Percentiles rank a stretch among this genome's conserved stretches.
phyloP scores from a whole-genome alignment of 805 yeast species.

The Lachancea sp. region DNA sequence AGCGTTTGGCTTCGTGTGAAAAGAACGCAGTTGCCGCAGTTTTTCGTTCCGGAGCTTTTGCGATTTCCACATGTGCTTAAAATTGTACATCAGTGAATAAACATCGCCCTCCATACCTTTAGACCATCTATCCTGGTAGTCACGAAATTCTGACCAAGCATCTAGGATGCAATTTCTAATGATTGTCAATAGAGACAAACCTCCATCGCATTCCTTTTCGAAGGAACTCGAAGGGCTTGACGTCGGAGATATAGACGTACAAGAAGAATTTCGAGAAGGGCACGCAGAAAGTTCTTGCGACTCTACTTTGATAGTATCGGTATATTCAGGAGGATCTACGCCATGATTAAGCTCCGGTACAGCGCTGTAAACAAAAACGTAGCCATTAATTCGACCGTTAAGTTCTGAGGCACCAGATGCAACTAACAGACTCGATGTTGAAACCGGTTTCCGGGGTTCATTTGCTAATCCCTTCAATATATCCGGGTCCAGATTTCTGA shows the following conservation, averaged over 20 bases:
- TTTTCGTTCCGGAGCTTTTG: slow-evolving; percentile 30
- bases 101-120: slow-evolving; percentile 63
- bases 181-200: slow-evolving; percentile 32
- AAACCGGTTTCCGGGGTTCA: slow-evolving; percentile 54
- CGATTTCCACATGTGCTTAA: slow-evolving; percentile 53
- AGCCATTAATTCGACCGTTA: slow-evolving; percentile 72
- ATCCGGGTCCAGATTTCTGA: slow-evolving; percentile 53
- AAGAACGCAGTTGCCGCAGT: slow-evolving; percentile 28
- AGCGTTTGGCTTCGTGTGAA: slow-evolving; percentile 29
- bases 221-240: slow-evolving; percentile 10
- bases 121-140: slow-evolving; percentile 51
- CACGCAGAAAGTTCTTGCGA: neutral
- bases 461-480: slow-evolving; percentile 55
- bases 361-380: slow-evolving; percentile 61
- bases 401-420: slow-evolving; percentile 77
- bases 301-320: slow-evolving; percentile 11
- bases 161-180: slow-evolving; percentile 55
- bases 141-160: slow-evolving; percentile 66
- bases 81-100: slow-evolving; percentile 50
- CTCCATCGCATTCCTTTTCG: slow-evolving; percentile 22
- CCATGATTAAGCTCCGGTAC: slow-evolving; percentile 46
- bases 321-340: slow-evolving; percentile 51
- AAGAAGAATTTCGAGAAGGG: neutral
- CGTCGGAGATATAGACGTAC: slow-evolving; percentile 14
- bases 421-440: slow-evolving; percentile 60